These are phyloP conservation scores for Microbotryum violaceum DNA, from an alignment of 1,284 basidiomycete genomes.

Conservation along the genomic window DNA sequence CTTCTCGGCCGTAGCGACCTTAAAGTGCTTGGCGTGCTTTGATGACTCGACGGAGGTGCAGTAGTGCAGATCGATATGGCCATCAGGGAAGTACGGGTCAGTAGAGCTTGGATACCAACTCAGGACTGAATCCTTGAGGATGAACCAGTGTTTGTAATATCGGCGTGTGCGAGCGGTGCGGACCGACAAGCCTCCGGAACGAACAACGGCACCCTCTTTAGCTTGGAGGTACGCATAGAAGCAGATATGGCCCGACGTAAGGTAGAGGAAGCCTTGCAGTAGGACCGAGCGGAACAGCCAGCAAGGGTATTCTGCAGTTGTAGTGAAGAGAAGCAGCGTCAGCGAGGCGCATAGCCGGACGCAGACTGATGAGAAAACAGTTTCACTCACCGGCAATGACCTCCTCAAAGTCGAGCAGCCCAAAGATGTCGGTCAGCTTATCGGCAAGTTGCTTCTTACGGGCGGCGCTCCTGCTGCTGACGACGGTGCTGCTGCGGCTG, in stretches of 20 bases:
- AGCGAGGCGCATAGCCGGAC: slow-evolving; percentile 69
- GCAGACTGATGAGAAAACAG: slow-evolving; percentile 26
- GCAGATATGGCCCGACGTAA: slow-evolving; percentile 84
- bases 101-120: slow-evolving; percentile 93
- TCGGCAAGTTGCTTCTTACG: slow-evolving; percentile 65
- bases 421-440: slow-evolving; percentile 78
- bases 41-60: slow-evolving; percentile 71
- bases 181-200: slow-evolving; percentile 49
- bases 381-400: slow-evolving; percentile 62
- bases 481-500: slow-evolving; percentile 46
- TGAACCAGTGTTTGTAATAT: slow-evolving; percentile 87
- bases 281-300: slow-evolving; percentile 54
- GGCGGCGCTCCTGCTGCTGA: slow-evolving; percentile 61
- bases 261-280: slow-evolving; percentile 91
- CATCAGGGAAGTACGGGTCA: slow-evolving; percentile 93
- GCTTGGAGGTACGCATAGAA: slow-evolving; percentile 94
- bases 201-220: slow-evolving; percentile 71
- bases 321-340: slow-evolving; percentile 41
- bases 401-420: slow-evolving; percentile 66
- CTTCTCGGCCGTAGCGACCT: slow-evolving; percentile 38
- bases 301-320: slow-evolving; percentile 42
- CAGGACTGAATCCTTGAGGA: slow-evolving; percentile 83
- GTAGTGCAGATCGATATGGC: slow-evolving; percentile 87
- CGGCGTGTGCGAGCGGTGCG: slow-evolving; percentile 58
- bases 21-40: slow-evolving; percentile 44